Conservation (phyloP, 1,284 basidiomycete genomes). For the Xerocomus minutiporus region DNA sequence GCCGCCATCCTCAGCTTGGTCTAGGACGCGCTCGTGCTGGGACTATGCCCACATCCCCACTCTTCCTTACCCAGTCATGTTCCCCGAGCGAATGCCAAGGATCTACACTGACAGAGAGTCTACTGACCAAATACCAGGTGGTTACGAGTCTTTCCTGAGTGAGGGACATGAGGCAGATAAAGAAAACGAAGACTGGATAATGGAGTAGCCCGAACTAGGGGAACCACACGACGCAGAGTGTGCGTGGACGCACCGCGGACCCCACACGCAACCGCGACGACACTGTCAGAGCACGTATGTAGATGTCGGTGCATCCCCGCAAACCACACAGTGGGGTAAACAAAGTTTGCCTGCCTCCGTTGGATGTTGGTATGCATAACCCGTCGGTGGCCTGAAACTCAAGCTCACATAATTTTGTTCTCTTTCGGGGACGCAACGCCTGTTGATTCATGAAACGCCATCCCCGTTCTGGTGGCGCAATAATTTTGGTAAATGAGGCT, state of each 20-base stretch:
- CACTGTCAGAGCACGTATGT: too few relatives aligned
- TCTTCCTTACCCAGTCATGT: conserved; percentile 46
- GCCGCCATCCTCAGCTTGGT: conserved; percentile 50
- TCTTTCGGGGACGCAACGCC: neutral
- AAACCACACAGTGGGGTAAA: neutral
- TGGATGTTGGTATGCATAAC: neutral
- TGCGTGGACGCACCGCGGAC: too few relatives aligned
- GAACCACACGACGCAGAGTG: conserved; percentile 41
- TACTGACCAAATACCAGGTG: conserved; percentile 32
- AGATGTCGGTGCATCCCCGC: too few relatives aligned
- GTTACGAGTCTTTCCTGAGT: conserved; percentile 32
- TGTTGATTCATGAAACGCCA: neutral
- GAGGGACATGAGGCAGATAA: conserved; percentile 37
- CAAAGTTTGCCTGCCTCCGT: neutral
- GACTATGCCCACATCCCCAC: conserved; percentile 43
- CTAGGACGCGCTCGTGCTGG: conserved; percentile 44
- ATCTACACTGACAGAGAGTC: conserved; percentile 43
- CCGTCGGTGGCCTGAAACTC: neutral
- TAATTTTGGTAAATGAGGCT: neutral
- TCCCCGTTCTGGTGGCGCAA: neutral
- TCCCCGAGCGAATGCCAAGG: conserved; percentile 35
- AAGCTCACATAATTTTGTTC: neutral
- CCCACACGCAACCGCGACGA: too few relatives aligned
- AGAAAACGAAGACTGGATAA: conserved; percentile 41
- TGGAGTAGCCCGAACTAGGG: conserved; percentile 51